Evolutionary conservation across 1,284 basidiomycete species (phyloP), one percentile per base, ranked within the genome.

Genomic region (Gastroboletus turbinatus): DNA sequence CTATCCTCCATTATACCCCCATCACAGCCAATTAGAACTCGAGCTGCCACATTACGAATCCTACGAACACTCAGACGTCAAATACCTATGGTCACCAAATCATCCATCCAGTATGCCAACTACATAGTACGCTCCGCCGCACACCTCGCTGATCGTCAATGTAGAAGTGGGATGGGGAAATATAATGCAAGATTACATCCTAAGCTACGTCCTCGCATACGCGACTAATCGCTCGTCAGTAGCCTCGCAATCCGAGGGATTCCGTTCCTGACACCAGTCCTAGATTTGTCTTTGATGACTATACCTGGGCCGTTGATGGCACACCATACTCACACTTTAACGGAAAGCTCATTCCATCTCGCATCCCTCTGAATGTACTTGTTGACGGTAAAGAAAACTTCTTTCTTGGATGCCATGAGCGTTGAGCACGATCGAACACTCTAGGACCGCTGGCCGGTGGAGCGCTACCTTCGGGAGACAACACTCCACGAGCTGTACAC

Each of bases 201-300:
- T 77, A 61, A 73, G 30, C 27, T 67, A 60, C 62, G 62, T 46
- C 56, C 62, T 77, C n/a, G 73, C 71, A 4, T 69, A 76, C 38
- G 57, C 61, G 8, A 60, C 64, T 16, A 67, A 70, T 50, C 65
- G 71, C 53, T 68, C 72, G 73, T 77, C 30, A 60, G 75, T 69
- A 33, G 17, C 23, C 25, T 51, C 23, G 2, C 10, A 27, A 11
- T 13, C 6, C 0, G 5, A 35, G 0, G 4, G 4, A 13, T 32
- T 38, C 2, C 9, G 2, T 39, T 30, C 13, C 40, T 60, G 29
- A 65, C 9, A 14, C 5, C 5, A 27, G 2, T n/a, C 14, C 2
- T 29, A 76, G 76, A 13, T 76, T 68, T 44, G 76, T 77, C 6
- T 76, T 76, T 45, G 73, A 75, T 52, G 71, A 76, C 56, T 76